Percentiles rank a stretch among this genome's conserved stretches.
Conservation (phyloP, 768 basidiomycete genomes). For the Pisolithus microcarpus region DNA sequence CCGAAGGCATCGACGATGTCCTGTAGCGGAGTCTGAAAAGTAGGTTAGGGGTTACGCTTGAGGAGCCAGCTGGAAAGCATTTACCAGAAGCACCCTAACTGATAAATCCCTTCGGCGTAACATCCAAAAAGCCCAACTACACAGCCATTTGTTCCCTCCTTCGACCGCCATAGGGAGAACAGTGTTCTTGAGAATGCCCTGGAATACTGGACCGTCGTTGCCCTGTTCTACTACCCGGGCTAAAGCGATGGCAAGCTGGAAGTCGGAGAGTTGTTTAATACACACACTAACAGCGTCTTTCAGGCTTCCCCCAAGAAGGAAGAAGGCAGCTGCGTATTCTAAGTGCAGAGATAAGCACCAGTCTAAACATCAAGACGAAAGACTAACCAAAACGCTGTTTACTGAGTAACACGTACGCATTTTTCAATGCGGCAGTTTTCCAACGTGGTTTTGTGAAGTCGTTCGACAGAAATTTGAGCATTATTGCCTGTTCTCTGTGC, state of each 20-base stretch:
- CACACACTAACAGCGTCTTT: slow-evolving; percentile 92
- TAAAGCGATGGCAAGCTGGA: slow-evolving; percentile 83
- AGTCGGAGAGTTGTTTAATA: slow-evolving; percentile 78
- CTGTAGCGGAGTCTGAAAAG: slow-evolving; percentile 60
- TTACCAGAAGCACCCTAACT: slow-evolving; percentile 81
- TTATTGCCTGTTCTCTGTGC: slow-evolving; percentile 82
- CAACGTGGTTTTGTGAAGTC: slow-evolving; percentile 81
- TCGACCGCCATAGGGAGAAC: slow-evolving; percentile 82
- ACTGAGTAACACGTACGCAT: slow-evolving; percentile 85
- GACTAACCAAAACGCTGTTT: slow-evolving; percentile 86
- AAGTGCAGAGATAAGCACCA: slow-evolving; percentile 4
- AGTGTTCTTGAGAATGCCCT: slow-evolving; percentile 59
- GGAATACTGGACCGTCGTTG: slow-evolving; percentile 72
- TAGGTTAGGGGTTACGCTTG: background rate
- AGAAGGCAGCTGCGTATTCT: slow-evolving; percentile 99
- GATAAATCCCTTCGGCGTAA: slow-evolving; percentile 82
- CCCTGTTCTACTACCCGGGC: slow-evolving; percentile 79
- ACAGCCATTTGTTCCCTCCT: slow-evolving; percentile 87
- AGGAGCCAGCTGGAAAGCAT: slow-evolving; percentile 22
- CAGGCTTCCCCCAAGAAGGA: slow-evolving; percentile 80
- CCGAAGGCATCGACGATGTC: slow-evolving; percentile 59
- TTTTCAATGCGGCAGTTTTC: slow-evolving; percentile 92
- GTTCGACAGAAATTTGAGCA: slow-evolving; percentile 89
- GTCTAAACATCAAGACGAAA: background rate
- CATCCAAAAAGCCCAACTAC: slow-evolving; percentile 95